Evolutionary conservation across 1,284 basidiomycete genomes (phyloP).

Genomic region (Sanghuangporus baumii): DNA sequence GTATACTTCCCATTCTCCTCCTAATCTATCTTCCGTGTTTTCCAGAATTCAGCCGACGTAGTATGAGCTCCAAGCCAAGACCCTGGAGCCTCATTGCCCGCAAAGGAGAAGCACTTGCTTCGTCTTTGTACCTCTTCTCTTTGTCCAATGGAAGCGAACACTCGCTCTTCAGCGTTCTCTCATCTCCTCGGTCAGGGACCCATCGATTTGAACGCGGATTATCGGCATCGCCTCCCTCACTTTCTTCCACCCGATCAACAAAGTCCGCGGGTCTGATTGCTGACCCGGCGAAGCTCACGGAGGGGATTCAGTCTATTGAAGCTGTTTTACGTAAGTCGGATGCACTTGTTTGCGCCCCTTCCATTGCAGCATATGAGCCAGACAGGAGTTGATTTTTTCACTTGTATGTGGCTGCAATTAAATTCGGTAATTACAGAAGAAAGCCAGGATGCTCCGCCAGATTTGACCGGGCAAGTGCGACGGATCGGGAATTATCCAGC

Average conservation of each 20-base stretch:
- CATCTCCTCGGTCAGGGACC: neutral
- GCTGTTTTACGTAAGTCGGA: neutral
- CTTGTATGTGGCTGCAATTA: neutral
- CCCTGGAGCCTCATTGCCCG: constrained; percentile 16
- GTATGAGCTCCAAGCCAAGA: constrained; percentile 3
- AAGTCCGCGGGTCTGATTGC: neutral
- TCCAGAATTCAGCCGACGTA: neutral
- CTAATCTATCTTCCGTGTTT: neutral
- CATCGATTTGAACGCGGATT: neutral
- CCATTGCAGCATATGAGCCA: neutral
- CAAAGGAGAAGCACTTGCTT: constrained; percentile 4
- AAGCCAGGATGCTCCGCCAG: constrained; percentile 20
- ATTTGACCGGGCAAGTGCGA: constrained; percentile 33
- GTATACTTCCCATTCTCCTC: neutral
- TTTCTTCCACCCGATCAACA: neutral
- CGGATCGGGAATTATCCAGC: constrained; percentile 31
- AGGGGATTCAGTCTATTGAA: neutral
- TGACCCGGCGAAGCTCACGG: neutral
- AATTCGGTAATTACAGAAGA: neutral
- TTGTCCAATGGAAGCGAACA: constrained; percentile 8
- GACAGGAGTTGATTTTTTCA: neutral
- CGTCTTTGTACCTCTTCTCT: constrained; percentile 4
- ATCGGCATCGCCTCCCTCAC: constrained; percentile 3
- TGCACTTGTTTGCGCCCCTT: neutral
- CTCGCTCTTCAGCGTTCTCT: neutral